Conservation (phyloP, 2,329 filamentous ascomycete genomes). For the Endocalyx cinctus region DNA sequence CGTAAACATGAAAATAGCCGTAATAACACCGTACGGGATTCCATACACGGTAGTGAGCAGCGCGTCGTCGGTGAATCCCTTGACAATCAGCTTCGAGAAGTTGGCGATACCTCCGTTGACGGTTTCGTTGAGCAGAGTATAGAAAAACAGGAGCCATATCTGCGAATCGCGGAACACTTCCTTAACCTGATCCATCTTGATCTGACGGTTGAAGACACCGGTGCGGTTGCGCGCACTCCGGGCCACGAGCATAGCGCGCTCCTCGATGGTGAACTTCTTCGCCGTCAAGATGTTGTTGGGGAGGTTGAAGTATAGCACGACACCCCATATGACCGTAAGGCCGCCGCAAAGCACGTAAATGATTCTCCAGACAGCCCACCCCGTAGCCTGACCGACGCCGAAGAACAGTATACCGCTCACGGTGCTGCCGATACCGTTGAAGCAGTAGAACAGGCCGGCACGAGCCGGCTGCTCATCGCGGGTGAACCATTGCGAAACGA, state of each 20-base stretch:
- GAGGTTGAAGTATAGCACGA: conserved; percentile 51
- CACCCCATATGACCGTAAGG: conserved; percentile 50
- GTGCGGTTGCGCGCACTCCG: conserved; percentile 46
- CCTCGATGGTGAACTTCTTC: conserved; percentile 53
- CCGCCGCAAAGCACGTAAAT: conserved; percentile 55
- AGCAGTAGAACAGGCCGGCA: conserved; percentile 38
- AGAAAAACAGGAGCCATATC: conserved; percentile 54
- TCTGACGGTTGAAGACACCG: conserved; percentile 48
- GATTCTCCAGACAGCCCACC: conserved; percentile 6
- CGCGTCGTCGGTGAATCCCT: conserved; percentile 38
- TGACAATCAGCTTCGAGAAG: conserved; percentile 53
- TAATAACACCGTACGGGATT: conserved; percentile 51
- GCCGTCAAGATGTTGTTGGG: conserved; percentile 59
- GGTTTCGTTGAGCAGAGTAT: conserved; percentile 35
- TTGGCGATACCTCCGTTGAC: conserved; percentile 43
- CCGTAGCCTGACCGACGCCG: conserved; percentile 32
- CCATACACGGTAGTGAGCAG: conserved; percentile 46
- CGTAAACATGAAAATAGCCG: conserved; percentile 47
- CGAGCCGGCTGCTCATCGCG: conserved; percentile 40
- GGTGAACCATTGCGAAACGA: conserved; percentile 39
- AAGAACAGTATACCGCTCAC: conserved; percentile 30
- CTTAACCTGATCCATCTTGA: conserved; percentile 40
- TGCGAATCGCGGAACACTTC: conserved; percentile 50
- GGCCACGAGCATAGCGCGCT: conserved; percentile 50
- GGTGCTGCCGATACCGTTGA: conserved; percentile 34